Percentiles rank a stretch among this genome's conserved stretches.
These are phyloP conservation scores for Penicillium subrubescens DNA, from an alignment of 495 filamentous ascomycete species.

Conservation along the genomic window DNA sequence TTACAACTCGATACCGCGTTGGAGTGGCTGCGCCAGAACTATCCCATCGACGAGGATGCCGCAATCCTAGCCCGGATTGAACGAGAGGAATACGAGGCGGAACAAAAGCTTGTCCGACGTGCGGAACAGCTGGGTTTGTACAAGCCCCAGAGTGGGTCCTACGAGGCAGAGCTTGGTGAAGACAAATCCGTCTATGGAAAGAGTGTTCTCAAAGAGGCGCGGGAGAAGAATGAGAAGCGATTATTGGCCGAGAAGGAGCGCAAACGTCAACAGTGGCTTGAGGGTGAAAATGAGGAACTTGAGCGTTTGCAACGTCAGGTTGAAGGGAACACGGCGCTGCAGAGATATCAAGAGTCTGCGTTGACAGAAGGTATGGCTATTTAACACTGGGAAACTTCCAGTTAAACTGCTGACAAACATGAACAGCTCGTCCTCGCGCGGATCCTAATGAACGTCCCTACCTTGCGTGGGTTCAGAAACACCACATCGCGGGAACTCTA, in stretches of 20 bases:
- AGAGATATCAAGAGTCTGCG: conserved; percentile 46
- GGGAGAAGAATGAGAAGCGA: conserved; percentile 48
- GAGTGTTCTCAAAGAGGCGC: conserved; percentile 52
- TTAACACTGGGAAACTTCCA: neutral
- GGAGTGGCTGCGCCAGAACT: conserved; percentile 65
- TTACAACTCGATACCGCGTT: conserved; percentile 53
- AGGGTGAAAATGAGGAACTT: conserved; percentile 41
- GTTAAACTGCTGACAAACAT: conserved; percentile 15
- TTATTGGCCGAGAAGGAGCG: conserved; percentile 51
- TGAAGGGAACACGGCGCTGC: conserved; percentile 50
- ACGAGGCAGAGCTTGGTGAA: conserved; percentile 44
- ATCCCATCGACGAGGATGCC: conserved; percentile 76
- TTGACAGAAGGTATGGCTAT: conserved; percentile 38
- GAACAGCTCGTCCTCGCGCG: conserved; percentile 44
- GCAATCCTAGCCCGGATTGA: conserved; percentile 64
- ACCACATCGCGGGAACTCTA: conserved; percentile 43
- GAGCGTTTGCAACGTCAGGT: conserved; percentile 44
- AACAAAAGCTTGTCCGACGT: conserved; percentile 46
- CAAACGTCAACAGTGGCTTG: conserved; percentile 47
- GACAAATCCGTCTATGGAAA: conserved; percentile 43
- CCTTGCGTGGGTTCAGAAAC: conserved; percentile 54
- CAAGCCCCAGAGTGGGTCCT: conserved; percentile 52
- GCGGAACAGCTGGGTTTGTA: conserved; percentile 51
- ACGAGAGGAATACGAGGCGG: conserved; percentile 49
- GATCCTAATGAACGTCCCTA: conserved; percentile 44